Conservation (phyloP, 2,329 filamentous ascomycete species). For the Alternaria burnsii region DNA sequence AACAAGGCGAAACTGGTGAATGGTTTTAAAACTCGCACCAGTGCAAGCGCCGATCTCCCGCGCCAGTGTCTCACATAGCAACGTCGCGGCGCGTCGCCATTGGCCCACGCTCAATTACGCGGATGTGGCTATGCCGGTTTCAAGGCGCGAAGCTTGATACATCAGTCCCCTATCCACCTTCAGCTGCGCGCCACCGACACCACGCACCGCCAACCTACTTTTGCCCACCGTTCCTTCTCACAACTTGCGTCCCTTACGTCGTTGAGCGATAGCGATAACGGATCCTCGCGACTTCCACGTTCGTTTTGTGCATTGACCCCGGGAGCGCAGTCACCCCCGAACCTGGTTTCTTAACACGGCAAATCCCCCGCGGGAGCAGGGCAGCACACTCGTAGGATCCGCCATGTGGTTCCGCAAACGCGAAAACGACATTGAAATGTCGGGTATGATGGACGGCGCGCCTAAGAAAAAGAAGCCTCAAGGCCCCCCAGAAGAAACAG, state of each 20-base stretch:
- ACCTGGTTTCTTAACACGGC: constrained; percentile 11
- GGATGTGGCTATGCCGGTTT: constrained; percentile 40
- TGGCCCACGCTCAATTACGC: constrained; percentile 24
- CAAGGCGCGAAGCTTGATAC: constrained; percentile 30
- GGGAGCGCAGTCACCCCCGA: background rate
- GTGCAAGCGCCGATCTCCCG: constrained; percentile 29
- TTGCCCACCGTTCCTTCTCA: constrained; percentile 9
- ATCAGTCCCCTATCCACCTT: constrained; percentile 24
- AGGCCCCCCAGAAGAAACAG: constrained; percentile 38
- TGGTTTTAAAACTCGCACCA: constrained; percentile 24
- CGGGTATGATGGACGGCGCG: constrained; percentile 22
- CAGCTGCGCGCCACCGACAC: constrained; percentile 9
- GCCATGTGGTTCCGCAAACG: constrained; percentile 36
- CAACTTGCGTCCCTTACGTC: background rate
- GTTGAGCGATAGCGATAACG: constrained; percentile 1
- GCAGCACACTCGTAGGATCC: background rate
- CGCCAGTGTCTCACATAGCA: constrained; percentile 40
- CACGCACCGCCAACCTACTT: constrained; percentile 5
- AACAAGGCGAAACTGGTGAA: constrained; percentile 14
- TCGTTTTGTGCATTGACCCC: constrained; percentile 1
- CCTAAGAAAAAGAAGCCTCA: constrained; percentile 28
- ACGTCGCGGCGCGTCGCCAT: constrained; percentile 25
- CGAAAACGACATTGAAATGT: constrained; percentile 45
- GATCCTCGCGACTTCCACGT: background rate
- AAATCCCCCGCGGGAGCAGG: constrained; percentile 3